phyloP scores from a whole-genome alignment of 257 asterid species.

The Fraxinus americana region DNA sequence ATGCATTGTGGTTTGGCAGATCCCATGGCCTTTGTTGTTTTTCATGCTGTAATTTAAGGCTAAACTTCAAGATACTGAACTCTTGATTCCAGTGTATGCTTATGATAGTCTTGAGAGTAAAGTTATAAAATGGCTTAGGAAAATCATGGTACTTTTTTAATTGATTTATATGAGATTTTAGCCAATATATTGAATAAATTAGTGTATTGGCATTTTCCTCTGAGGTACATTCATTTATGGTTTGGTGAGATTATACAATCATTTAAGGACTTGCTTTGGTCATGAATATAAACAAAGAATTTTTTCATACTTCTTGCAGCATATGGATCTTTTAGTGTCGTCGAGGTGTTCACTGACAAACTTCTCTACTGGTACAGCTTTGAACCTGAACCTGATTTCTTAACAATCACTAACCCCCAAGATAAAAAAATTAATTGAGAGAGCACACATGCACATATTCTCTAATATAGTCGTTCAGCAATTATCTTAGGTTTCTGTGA shows the following conservation, averaged over 20 bases:
- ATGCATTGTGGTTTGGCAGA: conserved; percentile 5
- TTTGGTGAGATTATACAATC: conserved; percentile 7
- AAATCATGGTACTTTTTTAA: neutral
- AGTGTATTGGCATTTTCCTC: conserved; percentile 8
- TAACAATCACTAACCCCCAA: conserved; percentile 2
- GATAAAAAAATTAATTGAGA: too few relatives aligned
- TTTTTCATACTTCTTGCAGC: conserved; percentile 53
- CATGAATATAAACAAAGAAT: conserved; percentile 1
- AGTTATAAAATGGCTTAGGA: neutral
- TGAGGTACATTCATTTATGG: neutral
- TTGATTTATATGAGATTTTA: neutral
- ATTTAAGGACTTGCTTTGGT: conserved; percentile 22
- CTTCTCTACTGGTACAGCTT: conserved; percentile 70
- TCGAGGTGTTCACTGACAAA: conserved; percentile 84
- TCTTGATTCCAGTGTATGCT: neutral
- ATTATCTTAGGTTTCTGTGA: conserved; percentile 20
- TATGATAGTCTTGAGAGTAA: neutral
- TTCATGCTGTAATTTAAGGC: conserved; percentile 17
- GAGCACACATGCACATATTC: neutral
- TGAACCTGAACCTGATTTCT: conserved; percentile 12
- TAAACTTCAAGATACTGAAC: neutral
- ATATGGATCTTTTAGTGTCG: conserved; percentile 86
- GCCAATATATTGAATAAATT: neutral
- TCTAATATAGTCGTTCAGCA: conserved; percentile 8
- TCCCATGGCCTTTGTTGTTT: neutral